phyloP scores from a whole-genome alignment of 805 yeast genomes.

The Candida corydali region DNA sequence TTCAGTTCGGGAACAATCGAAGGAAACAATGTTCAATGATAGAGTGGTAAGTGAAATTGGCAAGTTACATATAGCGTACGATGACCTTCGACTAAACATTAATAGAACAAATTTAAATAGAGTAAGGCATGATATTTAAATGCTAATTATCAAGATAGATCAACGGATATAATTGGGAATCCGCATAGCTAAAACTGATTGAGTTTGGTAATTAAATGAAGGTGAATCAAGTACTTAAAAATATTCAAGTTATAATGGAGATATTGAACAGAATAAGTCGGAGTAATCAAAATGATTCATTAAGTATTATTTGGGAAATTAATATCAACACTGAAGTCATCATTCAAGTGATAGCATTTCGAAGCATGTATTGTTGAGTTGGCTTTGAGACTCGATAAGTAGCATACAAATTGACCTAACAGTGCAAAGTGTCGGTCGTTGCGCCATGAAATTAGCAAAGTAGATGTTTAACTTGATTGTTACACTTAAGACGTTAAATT shows the following conservation, averaged over 20 bases:
- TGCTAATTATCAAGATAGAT: slow-evolving; percentile 46
- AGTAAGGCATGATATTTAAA: slow-evolving; percentile 22
- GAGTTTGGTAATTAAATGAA: slow-evolving; percentile 52
- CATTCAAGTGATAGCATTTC: too few species aligned
- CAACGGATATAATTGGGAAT: slow-evolving; percentile 69
- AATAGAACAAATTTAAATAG: slow-evolving; percentile 11
- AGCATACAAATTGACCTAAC: too few species aligned
- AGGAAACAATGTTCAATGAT: slow-evolving; percentile 77
- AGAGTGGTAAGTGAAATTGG: slow-evolving; percentile 75
- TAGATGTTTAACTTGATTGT: too few species aligned
- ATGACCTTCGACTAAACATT: slow-evolving; percentile 41
- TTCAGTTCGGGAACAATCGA: slow-evolving; percentile 50
- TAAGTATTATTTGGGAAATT: too few species aligned
- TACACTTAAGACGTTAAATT: too few species aligned
- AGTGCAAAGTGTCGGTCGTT: slow-evolving; percentile 56
- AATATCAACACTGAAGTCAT: too few species aligned
- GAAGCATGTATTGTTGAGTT: too few species aligned
- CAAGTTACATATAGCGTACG: slow-evolving; percentile 55
- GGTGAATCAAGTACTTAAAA: background rate
- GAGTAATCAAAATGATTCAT: too few species aligned
- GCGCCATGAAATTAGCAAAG: slow-evolving; percentile 80
- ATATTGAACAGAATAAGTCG: slow-evolving; percentile 28
- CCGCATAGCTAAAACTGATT: slow-evolving; percentile 68
- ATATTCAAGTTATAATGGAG: slow-evolving; percentile 18
- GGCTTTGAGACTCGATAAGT: too few species aligned